Evolutionary conservation across 2,329 filamentous ascomycete genomes (phyloP), one percentile per base, ranked within the genome.

Genomic region (Trichoderma arundinaceum): DNA sequence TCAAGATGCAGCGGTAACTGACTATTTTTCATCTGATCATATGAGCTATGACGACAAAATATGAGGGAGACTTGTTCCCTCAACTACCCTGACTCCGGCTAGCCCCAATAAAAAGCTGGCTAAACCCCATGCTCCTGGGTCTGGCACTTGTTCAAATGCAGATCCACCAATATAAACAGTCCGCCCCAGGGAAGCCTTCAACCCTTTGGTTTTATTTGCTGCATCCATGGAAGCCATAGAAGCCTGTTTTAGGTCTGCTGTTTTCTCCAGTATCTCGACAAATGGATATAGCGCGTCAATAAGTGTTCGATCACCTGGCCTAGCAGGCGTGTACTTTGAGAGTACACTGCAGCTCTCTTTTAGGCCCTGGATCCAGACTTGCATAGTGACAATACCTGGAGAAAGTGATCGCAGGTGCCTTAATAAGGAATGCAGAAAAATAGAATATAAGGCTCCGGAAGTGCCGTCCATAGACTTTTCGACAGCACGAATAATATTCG

Each of bases 381-480:
- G 46, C 1, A 22, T 7, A 1, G 46, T 49, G 22, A 22, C 46
- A 8, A 28, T 22, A 1, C 46, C 46, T 1, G 46, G 7, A 0
- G 46, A 22, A 32, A 15, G 8, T 4, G 46, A 19, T 3, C 19
- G 19, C 19, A 49, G 19, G 2, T 13, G 15, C 12, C 19, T 19
- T 7, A 28, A 19, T 2, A 49, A 15, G 9, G 46, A 19, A 49
- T 49, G 28, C 6, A 49, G 17, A 22, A 49, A 49, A 8, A 49
- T 49, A 13, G 46, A 13, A 49, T 49, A 49, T 7, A 49, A 19
- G 28, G 46, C 46, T 0, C 46, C 46, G 46, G 46, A 49, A 2
- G 46, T 49, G 22, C 46, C 46, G 32, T 49, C 46, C 46, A 49
- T 49, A 15, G 46, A 28, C 46, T 49, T 49, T 13, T 49, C 46